These are phyloP conservation scores for Candida pini DNA, from an alignment of 805 yeast species.

Conservation along the genomic window DNA sequence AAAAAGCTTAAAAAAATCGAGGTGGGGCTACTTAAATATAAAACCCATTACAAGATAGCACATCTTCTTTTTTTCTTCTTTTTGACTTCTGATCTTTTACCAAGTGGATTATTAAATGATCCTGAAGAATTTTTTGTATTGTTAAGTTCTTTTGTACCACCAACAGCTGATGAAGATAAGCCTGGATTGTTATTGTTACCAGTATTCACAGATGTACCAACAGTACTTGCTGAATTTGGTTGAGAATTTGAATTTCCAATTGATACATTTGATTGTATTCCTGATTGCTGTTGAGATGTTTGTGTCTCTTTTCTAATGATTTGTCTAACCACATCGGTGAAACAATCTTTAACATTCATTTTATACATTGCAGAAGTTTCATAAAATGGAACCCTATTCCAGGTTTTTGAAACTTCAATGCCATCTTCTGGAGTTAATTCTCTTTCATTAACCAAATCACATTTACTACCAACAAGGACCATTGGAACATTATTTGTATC, in stretches of 20 bases:
- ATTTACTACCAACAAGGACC: slow-evolving; percentile 88
- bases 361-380: slow-evolving; percentile 91
- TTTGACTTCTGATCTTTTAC: slow-evolving; percentile 1
- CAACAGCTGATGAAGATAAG: not conserved
- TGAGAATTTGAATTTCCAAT: no score
- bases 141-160: not conserved
- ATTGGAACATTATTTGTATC: slow-evolving; percentile 75
- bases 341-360: slow-evolving; percentile 87
- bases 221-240: slow-evolving; percentile 4
- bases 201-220: not conserved
- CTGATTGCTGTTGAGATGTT: slow-evolving; percentile 11
- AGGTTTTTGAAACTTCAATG: slow-evolving; percentile 69
- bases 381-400: slow-evolving; percentile 90
- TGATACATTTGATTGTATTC: no score
- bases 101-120: no score
- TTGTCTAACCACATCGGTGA: slow-evolving; percentile 82
- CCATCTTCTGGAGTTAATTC: slow-evolving; percentile 79
- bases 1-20: not conserved
- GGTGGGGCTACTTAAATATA: not conserved
- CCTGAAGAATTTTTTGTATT: no score
- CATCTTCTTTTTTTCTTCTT: slow-evolving; percentile 16
- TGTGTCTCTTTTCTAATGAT: slow-evolving; percentile 70
- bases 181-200: not conserved
- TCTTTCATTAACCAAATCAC: slow-evolving; percentile 73
- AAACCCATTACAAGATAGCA: slow-evolving; percentile 10